A percentile compares a stretch with the other conserved stretches of the same genome.
phyloP scores from a whole-genome alignment of 1,139 yeast species.

The Debaryomyces psychrophilus region DNA sequence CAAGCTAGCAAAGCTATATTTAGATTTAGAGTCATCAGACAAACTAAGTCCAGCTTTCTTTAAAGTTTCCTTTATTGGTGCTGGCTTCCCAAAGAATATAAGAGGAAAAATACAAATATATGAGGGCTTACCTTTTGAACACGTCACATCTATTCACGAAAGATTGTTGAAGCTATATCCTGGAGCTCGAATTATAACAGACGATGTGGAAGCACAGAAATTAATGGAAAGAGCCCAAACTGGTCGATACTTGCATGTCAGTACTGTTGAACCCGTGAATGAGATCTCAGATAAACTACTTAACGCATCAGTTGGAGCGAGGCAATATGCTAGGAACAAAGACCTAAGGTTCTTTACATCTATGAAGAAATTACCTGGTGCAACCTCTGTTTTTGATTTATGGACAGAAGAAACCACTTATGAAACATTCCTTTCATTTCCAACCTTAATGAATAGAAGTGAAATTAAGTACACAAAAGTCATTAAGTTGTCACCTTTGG shows the following conservation, averaged over 20 bases:
- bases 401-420: constrained; percentile 90
- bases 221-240: constrained; percentile 55
- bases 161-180: constrained; percentile 76
- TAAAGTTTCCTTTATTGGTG: constrained; percentile 79
- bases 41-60: constrained; percentile 78
- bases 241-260: constrained; percentile 75
- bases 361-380: constrained; percentile 74
- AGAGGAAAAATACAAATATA: constrained; percentile 78
- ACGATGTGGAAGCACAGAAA: constrained; percentile 63
- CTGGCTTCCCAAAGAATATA: constrained; percentile 78
- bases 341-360: constrained; percentile 72
- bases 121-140: constrained; percentile 88
- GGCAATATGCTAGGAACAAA: constrained; percentile 72
- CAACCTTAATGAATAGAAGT: constrained; percentile 84
- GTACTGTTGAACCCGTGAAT: constrained; percentile 70
- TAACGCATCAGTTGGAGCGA: constrained; percentile 59
- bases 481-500: constrained; percentile 78
- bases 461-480: constrained; percentile 60
- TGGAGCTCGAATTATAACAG: constrained; percentile 74
- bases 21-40: constrained; percentile 70
- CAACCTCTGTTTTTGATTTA: constrained; percentile 70
- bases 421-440: constrained; percentile 77
- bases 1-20: constrained; percentile 68
- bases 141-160: constrained; percentile 80
- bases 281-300: constrained; percentile 53